These are phyloP conservation scores for Multifurca ochricompacta DNA, from an alignment of 768 basidiomycete species.

Conservation along the genomic window DNA sequence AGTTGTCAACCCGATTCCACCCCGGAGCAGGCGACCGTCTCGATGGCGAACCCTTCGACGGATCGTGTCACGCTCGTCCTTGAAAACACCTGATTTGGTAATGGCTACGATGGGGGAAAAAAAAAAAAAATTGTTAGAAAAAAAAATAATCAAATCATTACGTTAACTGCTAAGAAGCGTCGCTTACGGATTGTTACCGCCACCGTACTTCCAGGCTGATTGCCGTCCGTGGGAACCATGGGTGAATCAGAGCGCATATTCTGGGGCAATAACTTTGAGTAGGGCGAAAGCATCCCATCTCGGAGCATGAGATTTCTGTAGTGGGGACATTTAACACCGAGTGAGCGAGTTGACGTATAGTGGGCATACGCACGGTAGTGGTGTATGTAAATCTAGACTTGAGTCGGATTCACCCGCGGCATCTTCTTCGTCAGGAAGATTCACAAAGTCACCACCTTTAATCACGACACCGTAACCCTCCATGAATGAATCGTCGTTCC, in stretches of 20 bases:
- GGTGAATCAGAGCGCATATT: constrained; percentile 14
- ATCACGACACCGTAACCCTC: constrained; percentile 27
- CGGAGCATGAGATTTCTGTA: constrained; percentile 33
- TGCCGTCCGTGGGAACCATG: constrained; percentile 18
- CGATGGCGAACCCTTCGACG: constrained; percentile 31
- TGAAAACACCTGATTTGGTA: constrained; percentile 31
- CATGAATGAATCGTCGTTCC: constrained; percentile 26
- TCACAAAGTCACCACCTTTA: constrained; percentile 21
- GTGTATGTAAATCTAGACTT: constrained; percentile 33
- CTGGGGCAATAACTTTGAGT: constrained; percentile 33
- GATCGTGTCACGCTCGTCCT: constrained; percentile 32
- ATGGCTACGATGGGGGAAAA: constrained; percentile 26
- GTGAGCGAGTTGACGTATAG: not conserved
- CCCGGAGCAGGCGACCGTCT: constrained; percentile 31
- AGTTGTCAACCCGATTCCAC: constrained; percentile 35
- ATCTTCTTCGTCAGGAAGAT: constrained; percentile 24
- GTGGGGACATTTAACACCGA: not conserved
- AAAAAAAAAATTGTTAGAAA: too few relatives aligned
- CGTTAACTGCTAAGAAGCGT: not conserved
- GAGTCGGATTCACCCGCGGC: constrained; percentile 31
- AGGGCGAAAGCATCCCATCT: constrained; percentile 33
- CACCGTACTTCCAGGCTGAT: constrained; percentile 24
- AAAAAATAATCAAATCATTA: constrained; percentile 7
- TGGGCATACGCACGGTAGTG: constrained; percentile 31
- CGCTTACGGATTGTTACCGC: constrained; percentile 26